A percentile compares a stretch with the other conserved stretches of the same genome.
Evolutionary conservation across 2,329 filamentous ascomycete species (phyloP).

Genomic region (Cladosporium halotolerans): DNA sequence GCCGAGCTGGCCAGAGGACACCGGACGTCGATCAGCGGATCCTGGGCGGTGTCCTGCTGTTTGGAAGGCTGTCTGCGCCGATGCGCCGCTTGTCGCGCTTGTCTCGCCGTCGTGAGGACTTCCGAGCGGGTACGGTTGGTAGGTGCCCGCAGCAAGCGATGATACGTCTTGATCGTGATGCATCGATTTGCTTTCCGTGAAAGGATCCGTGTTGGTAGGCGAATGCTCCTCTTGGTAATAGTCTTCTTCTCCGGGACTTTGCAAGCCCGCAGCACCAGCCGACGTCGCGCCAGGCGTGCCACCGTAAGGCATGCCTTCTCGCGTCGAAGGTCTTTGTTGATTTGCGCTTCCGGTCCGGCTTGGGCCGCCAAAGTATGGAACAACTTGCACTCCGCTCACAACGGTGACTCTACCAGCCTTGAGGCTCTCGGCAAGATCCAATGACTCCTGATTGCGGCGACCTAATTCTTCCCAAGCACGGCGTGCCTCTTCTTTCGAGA

Average conservation of each 20-base stretch:
- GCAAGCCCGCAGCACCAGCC: constrained; percentile 21
- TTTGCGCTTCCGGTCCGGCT: constrained; percentile 37
- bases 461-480: constrained; percentile 97
- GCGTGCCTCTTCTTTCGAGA: constrained; percentile 91
- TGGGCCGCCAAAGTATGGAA: constrained; percentile 49
- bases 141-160: constrained; percentile 27
- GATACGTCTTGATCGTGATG: constrained; percentile 32
- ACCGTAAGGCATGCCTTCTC: constrained; percentile 30
- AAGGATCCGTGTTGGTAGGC: constrained; percentile 57
- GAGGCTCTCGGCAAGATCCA: constrained; percentile 77
- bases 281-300: constrained; percentile 15
- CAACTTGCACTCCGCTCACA: constrained; percentile 88
- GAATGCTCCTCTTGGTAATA: constrained; percentile 47
- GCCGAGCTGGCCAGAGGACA: constrained; percentile 8
- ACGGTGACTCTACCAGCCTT: constrained; percentile 82
- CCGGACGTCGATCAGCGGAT: constrained; percentile 2
- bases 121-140: constrained; percentile 20
- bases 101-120: constrained; percentile 12
- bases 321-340: constrained; percentile 32
- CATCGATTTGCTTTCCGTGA: constrained; percentile 42
- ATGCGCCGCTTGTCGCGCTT: constrained; percentile 12
- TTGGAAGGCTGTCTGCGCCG: constrained; percentile 22
- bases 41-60: constrained; percentile 8
- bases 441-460: constrained; percentile 84
- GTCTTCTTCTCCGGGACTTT: constrained; percentile 31